Base-by-base conservation (phyloP, 192 early-diverging fungal genomes). In the Linnemannia hyalina region DNA sequence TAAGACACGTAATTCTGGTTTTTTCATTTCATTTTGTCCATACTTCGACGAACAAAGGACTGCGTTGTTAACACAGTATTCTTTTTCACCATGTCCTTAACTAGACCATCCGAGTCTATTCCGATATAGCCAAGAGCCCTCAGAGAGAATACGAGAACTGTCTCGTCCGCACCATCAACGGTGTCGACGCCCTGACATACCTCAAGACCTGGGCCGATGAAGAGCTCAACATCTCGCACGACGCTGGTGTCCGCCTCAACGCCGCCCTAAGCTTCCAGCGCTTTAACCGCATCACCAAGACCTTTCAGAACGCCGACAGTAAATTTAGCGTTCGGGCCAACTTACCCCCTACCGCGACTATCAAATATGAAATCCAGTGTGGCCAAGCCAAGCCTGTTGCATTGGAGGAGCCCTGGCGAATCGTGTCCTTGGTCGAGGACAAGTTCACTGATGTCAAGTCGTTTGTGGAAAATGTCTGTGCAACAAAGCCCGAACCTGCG, bases 181-280 rank as follows among this genome's bases (percentile, higher is more conserved):
- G 78, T 20, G n/a, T 69, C 6, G 70, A 71, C 6, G 87, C 81
- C 6, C n/a, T 80, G 18, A 16, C 55, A 0, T 57, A 70, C 29
- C 47, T 88, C 18, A 44, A 49, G 1, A 18, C 55, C 5, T 88
- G 47, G 71, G 74, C 81, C 22, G 57, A 75, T 38, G 47, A 57
- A 0, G 23, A 76, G 0, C 4, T 60, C 2, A 32, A 57, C 52
- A 71, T 46, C 57, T 82, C 87, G 6, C 82, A 80, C 52, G 87
- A 88, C 38, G 54, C 42, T 2, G 87, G 87, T 20, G 87, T 88
- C 32, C 77, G 87, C 13, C 75, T 82, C 23, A 88, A 82, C 55
- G 46, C 77, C 3, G 87, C 81, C 20, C 68, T 88, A 0, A 69
- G 74, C 0, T 68, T 2, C 57, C 72, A 78, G 73, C 0, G 18